Conservation (phyloP, 129 eudicot species). For the Escallonia rubra region DNA sequence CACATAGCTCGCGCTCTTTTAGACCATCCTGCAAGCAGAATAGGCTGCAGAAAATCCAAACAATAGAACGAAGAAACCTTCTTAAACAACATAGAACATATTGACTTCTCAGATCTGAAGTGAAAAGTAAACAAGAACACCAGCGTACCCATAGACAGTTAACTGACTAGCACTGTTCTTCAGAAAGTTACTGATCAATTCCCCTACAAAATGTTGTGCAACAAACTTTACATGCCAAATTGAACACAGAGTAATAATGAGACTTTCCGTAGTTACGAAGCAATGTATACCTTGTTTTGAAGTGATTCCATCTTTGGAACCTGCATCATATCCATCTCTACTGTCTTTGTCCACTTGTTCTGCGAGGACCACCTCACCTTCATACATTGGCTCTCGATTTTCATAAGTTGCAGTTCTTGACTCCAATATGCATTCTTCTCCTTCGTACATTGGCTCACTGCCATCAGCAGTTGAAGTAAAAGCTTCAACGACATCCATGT, state of each 20-base stretch:
- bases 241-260: too few species aligned
- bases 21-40: conserved; percentile 73
- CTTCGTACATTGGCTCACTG: conserved; percentile 92
- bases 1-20: conserved; percentile 88
- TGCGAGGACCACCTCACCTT: conserved; percentile 85
- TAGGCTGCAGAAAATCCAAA: conserved; percentile 46
- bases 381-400: conserved; percentile 82
- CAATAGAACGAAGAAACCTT: conserved; percentile 13
- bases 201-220: conserved; percentile 32
- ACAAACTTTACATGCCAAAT: too few species aligned
- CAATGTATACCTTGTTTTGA: conserved; percentile 51
- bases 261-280: background rate
- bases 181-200: conserved; percentile 62
- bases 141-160: conserved; percentile 68
- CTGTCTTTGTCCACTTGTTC: conserved; percentile 48
- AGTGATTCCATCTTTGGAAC: conserved; percentile 43
- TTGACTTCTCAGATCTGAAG: background rate
- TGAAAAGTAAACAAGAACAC: conserved; percentile 7
- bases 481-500: conserved; percentile 39
- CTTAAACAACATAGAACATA: conserved; percentile 4
- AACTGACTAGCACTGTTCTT: conserved; percentile 81
- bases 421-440: conserved; percentile 79
- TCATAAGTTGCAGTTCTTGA: conserved; percentile 36
- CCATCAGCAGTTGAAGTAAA: conserved; percentile 48
- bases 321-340: conserved; percentile 21